Percentiles rank a stretch among this genome's conserved stretches.
phyloP scores from a whole-genome alignment of 2,329 filamentous ascomycete species.

The Colletotrichum noveboracense region DNA sequence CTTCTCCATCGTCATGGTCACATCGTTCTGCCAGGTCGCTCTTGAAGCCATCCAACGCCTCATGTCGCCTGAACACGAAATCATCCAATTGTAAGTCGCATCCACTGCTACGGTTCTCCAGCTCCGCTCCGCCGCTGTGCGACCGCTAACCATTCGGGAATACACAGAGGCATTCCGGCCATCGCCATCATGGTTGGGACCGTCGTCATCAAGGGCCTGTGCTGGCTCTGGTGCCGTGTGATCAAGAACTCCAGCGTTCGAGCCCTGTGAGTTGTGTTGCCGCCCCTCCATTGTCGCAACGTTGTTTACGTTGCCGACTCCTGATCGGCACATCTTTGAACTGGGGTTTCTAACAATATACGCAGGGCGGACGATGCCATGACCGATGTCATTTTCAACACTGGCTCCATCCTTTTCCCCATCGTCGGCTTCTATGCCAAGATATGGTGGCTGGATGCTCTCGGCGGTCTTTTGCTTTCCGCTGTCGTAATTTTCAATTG shows the following conservation, averaged over 20 bases:
- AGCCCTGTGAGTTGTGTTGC: slow-evolving; percentile 61
- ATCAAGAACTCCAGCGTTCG: slow-evolving; percentile 88
- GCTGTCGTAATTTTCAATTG: slow-evolving; percentile 81
- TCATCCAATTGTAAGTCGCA: slow-evolving; percentile 68
- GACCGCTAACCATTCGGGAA: neutral
- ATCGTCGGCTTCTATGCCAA: slow-evolving; percentile 77
- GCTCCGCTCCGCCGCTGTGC: neutral
- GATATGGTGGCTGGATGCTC: slow-evolving; percentile 84
- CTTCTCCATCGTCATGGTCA: slow-evolving; percentile 87
- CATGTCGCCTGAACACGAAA: slow-evolving; percentile 61
- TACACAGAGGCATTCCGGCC: slow-evolving; percentile 63
- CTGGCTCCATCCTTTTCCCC: slow-evolving; percentile 86
- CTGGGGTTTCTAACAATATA: slow-evolving; percentile 9
- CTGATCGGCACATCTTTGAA: slow-evolving; percentile 29
- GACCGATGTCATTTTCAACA: slow-evolving; percentile 89
- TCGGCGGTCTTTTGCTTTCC: slow-evolving; percentile 80
- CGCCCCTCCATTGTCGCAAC: neutral
- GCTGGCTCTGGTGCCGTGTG: slow-evolving; percentile 87
- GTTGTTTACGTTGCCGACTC: neutral
- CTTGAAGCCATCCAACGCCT: slow-evolving; percentile 73
- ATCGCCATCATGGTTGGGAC: slow-evolving; percentile 83
- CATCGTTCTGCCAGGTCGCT: slow-evolving; percentile 79
- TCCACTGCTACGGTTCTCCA: neutral
- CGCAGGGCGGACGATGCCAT: slow-evolving; percentile 55
- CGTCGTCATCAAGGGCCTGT: slow-evolving; percentile 80